Evolutionary conservation across 306 rosid genomes (phyloP).

Genomic region (Delonix regia): DNA sequence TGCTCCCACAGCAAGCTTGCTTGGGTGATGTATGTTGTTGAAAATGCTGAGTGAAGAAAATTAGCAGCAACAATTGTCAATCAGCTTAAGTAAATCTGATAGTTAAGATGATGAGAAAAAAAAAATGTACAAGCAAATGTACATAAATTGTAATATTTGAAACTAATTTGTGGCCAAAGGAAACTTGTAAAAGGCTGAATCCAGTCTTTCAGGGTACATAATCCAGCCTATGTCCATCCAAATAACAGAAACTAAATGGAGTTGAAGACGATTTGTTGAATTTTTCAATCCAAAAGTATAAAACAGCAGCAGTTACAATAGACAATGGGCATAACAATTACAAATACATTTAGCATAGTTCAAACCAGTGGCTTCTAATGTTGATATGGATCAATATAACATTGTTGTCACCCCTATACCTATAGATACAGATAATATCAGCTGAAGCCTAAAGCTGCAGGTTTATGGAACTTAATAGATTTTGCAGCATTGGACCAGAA

Average conservation of each 20-base stretch:
- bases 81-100: background rate
- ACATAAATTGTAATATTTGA: background rate
- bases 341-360: background rate
- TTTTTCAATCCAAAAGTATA: background rate
- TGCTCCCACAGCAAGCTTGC: slow-evolving; percentile 59
- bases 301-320: background rate
- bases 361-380: background rate
- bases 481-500: background rate
- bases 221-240: background rate
- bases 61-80: background rate
- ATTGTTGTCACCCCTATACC: background rate
- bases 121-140: background rate
- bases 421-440: background rate
- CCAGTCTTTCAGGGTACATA: background rate
- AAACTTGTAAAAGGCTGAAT: background rate
- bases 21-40: slow-evolving; percentile 84
- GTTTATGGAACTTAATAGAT: background rate
- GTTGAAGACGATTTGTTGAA: too few species aligned
- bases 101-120: background rate
- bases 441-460: background rate
- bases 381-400: background rate
- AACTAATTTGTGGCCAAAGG: background rate
- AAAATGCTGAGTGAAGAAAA: slow-evolving; percentile 55
- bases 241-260: background rate
- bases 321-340: background rate